Evolutionary conservation across 2,329 filamentous ascomycete genomes (phyloP), one percentile per base, ranked within the genome.

Genomic region (Botryotinia calthae): DNA sequence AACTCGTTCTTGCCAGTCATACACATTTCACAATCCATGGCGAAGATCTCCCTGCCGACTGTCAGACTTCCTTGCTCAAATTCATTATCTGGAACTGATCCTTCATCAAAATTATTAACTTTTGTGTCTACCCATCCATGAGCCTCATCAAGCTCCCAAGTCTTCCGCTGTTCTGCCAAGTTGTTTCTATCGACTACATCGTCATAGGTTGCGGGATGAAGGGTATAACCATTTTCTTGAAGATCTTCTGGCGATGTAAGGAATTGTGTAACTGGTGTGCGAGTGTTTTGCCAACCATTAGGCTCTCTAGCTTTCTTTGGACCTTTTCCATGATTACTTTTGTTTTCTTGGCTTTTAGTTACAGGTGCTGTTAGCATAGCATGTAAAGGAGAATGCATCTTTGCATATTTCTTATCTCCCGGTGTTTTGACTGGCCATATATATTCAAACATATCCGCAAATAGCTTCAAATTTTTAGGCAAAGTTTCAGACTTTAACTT

Each of bases 21-120:
- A 81, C 95, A 97, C 96, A 99, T 99, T 82, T 99, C 96, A 82
- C 96, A 99, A 81, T 99, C 96, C 71, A 99, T 85, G 1, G 94
- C 91, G 66, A 97, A 84, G 18, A 98, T 84, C 54, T 91, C 87
- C 75, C 94, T 89, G 51, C 95, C 96, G 44, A 89, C 93, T 0
- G 94, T 97, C 73, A 97, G 84, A 81, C 94, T 95, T 72, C 94
- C 95, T 77, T 90, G 84, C 81, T 97, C 86, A 73, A 97, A 89
- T 71, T 94, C 88, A 8, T 83, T 81, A 68, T 94, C 91, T 3
- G 91, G 89, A 10, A 91, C 86, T 66, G 87, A 82, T 4, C 90
- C 93, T 46, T 93, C 91, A 64, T 90, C 87, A 12, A 94, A 83
- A 59, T 82, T 86, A 58, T 87, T 83, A 40, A 98, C 90, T 28